phyloP scores from a whole-genome alignment of 305 asterid species.

The Petunia hybrid region DNA sequence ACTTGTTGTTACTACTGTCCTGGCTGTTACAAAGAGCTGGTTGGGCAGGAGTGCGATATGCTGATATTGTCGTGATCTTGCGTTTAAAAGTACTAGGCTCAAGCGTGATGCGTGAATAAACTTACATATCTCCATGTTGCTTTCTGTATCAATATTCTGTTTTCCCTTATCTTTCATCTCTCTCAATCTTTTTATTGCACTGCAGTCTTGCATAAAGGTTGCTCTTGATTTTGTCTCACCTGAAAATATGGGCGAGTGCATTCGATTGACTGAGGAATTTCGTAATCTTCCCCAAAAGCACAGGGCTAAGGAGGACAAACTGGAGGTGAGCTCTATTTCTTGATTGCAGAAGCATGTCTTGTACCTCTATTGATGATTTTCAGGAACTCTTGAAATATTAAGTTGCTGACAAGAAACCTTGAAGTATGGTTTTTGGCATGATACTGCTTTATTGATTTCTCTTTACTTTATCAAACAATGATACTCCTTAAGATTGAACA shows the following conservation, averaged over 20 bases:
- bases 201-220: conserved; percentile 63
- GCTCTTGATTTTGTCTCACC: conserved; percentile 65
- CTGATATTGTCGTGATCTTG: background rate
- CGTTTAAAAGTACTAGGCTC: conserved; percentile 3
- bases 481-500: too few species aligned
- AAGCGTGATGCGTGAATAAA: background rate
- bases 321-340: conserved; percentile 44
- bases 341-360: conserved; percentile 4
- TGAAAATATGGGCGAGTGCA: conserved; percentile 55
- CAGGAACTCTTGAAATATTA: background rate
- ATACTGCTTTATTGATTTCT: background rate
- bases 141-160: conserved; percentile 2
- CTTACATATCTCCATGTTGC: background rate
- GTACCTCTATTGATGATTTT: background rate
- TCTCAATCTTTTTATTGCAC: conserved; percentile 25
- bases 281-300: conserved; percentile 56
- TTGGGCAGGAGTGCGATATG: background rate
- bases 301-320: conserved; percentile 59
- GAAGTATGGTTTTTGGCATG: conserved; percentile 8
- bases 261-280: conserved; percentile 52
- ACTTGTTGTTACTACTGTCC: conserved; percentile 18
- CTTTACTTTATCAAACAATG: too few species aligned
- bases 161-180: conserved; percentile 24
- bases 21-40: background rate
- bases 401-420: conserved; percentile 2